Evolutionary conservation across 768 basidiomycete genomes (phyloP), one percentile per base, ranked within the genome.

Genomic region (Amanita muscaria): DNA sequence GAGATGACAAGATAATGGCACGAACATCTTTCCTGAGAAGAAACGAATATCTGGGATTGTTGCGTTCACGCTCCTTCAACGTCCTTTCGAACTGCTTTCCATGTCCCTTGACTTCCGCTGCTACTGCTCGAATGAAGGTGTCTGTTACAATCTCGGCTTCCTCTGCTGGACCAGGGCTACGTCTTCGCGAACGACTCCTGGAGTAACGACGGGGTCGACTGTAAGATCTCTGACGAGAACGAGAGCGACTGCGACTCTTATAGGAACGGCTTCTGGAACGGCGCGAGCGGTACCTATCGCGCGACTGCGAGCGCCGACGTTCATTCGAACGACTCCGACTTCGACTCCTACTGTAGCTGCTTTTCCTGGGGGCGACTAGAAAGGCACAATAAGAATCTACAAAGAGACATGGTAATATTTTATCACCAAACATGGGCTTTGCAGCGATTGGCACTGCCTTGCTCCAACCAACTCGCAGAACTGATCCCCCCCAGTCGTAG

Each of bases 391-490:
- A n/a, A n/a, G n/a, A n/a, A n/a, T n/a, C n/a, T 18, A 19, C 23
- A n/a, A 29, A 16, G 5, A 44, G 34, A 3, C 24, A 18, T n/a
- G 18, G 22, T 27, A 15, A 18, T 5, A n/a, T n/a, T n/a, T n/a
- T n/a, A n/a, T n/a, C n/a, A 96, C 94, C 79, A 67, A 88, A 97
- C 70, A 81, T 72, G 49, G 82, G 72, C 59, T 81, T 84, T 1
- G 74, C 66, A 23, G 85, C 89, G 35, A 96, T 68, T 12, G 91
- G 86, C 5, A 98, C 88, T 2, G 93, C 88, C 64, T 98, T 98
- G 58, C 94, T 94, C 93, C 94, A 99, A 11, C 91, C 91, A 4
- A 93, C 89, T 11, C 89, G 73, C 3, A 99, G 66, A 16, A 88
- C 61, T 30, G 75, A 87, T 5, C 93, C 93, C 46, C 88, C 89